Conservation (phyloP, 371 early-diverging fungal genomes). For the Mucor circinelloides region DNA sequence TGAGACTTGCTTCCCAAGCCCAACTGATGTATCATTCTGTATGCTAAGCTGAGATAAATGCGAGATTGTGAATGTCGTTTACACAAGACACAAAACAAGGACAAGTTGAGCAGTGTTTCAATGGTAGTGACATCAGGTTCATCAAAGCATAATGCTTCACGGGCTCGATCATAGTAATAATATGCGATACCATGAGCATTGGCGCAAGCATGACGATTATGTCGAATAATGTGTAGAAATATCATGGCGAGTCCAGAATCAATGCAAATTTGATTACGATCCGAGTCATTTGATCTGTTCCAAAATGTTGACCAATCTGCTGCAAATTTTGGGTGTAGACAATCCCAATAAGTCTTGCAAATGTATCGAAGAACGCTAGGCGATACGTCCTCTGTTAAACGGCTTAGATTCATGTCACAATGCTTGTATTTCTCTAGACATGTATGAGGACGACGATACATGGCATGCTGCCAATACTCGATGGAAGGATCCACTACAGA, state of each 20-base stretch:
- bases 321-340: conserved; percentile 48
- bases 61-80: conserved; percentile 47
- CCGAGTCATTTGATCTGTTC: conserved; percentile 45
- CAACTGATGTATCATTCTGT: conserved; percentile 44
- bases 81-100: conserved; percentile 40
- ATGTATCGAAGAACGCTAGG: conserved; percentile 38
- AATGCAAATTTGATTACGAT: conserved; percentile 46
- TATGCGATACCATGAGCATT: conserved; percentile 41
- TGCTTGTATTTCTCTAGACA: conserved; percentile 38
- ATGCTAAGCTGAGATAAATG: conserved; percentile 40
- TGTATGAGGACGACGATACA: conserved; percentile 33
- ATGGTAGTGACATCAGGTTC: conserved; percentile 38
- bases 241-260: conserved; percentile 49
- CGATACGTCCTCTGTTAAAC: conserved; percentile 40
- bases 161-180: conserved; percentile 49
- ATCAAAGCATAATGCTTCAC: conserved; percentile 45
- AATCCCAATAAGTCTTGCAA: conserved; percentile 51
- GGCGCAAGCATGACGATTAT: conserved; percentile 35
- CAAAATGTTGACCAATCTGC: conserved; percentile 47
- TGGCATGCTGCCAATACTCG: conserved; percentile 46
- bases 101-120: conserved; percentile 44
- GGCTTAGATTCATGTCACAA: conserved; percentile 27
- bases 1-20: conserved; percentile 27
- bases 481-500: conserved; percentile 33
- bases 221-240: conserved; percentile 44